Conservation (phyloP, 1,284 basidiomycete genomes). For the Sporisorium sorghi region DNA sequence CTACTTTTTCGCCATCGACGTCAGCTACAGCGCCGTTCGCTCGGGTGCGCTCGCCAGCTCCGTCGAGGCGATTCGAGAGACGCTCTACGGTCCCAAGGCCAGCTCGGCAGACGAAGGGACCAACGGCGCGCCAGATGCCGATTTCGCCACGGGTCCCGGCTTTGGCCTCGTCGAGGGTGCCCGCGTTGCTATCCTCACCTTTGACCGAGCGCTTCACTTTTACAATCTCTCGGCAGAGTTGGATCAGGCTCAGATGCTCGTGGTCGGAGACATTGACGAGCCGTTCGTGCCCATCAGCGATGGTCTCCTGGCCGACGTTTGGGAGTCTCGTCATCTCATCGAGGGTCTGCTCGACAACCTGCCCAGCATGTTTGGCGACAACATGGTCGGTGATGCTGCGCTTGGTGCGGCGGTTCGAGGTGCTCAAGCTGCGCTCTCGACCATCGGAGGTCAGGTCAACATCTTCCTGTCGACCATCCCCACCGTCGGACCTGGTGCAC, state of each 20-base stretch:
- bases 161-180: slow-evolving; percentile 67
- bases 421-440: slow-evolving; percentile 78
- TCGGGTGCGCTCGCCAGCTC: slow-evolving; percentile 81
- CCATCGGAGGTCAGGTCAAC: slow-evolving; percentile 86
- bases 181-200: slow-evolving; percentile 80
- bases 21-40: slow-evolving; percentile 79
- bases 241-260: slow-evolving; percentile 77
- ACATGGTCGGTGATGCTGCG: slow-evolving; percentile 74
- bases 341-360: slow-evolving; percentile 78
- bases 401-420: slow-evolving; percentile 80
- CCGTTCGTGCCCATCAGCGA: slow-evolving; percentile 84
- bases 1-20: slow-evolving; percentile 89
- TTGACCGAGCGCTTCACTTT: slow-evolving; percentile 86
- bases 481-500: slow-evolving; percentile 80
- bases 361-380: slow-evolving; percentile 76
- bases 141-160: slow-evolving; percentile 45
- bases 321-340: slow-evolving; percentile 76
- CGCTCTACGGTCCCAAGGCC: slow-evolving; percentile 74
- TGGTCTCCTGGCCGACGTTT: slow-evolving; percentile 84
- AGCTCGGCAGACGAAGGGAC: slow-evolving; percentile 30
- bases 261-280: slow-evolving; percentile 89
- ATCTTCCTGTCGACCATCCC: slow-evolving; percentile 85
- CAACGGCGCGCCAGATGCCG: slow-evolving; percentile 43
- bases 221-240: slow-evolving; percentile 84
- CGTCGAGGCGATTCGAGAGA: slow-evolving; percentile 76